These are phyloP conservation scores for Phaeosphaeriaceae sp. DNA, from an alignment of 2,329 filamentous ascomycete species.

Conservation along the genomic window DNA sequence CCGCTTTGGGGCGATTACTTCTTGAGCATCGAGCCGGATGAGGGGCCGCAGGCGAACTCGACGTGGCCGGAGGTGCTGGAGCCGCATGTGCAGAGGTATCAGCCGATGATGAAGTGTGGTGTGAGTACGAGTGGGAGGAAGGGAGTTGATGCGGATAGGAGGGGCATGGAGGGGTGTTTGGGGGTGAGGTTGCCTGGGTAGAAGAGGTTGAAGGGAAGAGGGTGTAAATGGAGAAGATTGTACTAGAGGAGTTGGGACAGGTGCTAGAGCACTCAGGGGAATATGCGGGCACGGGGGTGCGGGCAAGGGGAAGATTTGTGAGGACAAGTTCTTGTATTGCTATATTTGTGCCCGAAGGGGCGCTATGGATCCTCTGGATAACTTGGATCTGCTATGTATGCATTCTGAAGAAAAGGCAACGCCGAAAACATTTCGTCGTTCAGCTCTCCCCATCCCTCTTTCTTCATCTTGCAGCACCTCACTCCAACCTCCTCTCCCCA, in stretches of 20 bases:
- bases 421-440: too few relatives aligned
- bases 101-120: slow-evolving; percentile 30
- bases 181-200: slow-evolving; percentile 16
- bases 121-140: slow-evolving; percentile 17
- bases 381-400: too few relatives aligned
- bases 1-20: slow-evolving; percentile 56
- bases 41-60: slow-evolving; percentile 17
- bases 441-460: neutral
- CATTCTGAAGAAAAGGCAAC: too few relatives aligned
- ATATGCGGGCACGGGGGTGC: too few relatives aligned
- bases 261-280: too few relatives aligned
- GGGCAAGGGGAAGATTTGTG: too few relatives aligned
- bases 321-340: neutral
- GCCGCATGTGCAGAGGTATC: slow-evolving; percentile 25
- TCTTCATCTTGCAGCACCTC: neutral
- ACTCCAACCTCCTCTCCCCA: slow-evolving; percentile 9
- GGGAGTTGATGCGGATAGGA: slow-evolving; percentile 9
- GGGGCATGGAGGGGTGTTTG: slow-evolving; percentile 23
- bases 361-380: too few relatives aligned
- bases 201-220: neutral
- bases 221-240: too few relatives aligned
- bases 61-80: slow-evolving; percentile 28
- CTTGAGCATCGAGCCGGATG: slow-evolving; percentile 26
- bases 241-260: too few relatives aligned
- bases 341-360: too few relatives aligned